Percentiles rank a stretch among this genome's conserved stretches.
These are phyloP conservation scores for Tritrichomonas musculus DNA, from an alignment of 208 protist species.

Conservation along the genomic window DNA sequence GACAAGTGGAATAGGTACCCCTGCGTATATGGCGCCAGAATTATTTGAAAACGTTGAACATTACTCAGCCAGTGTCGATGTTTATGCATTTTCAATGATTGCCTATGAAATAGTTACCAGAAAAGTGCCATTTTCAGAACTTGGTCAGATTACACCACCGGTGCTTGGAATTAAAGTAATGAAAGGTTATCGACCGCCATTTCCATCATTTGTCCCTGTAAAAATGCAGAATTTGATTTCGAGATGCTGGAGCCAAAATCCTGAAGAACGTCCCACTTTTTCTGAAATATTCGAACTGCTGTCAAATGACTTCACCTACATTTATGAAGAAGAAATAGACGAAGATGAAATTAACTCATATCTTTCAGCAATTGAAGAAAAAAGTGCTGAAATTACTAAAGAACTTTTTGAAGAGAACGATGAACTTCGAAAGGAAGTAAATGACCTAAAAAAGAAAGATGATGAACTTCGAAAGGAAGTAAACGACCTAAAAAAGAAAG, in stretches of 20 bases:
- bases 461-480: no score
- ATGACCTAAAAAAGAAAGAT: no score
- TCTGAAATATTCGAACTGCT: not conserved
- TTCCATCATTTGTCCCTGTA: not conserved
- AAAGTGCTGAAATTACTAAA: no score
- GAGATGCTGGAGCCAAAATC: not conserved
- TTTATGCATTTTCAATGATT: not conserved
- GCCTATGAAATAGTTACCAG: not conserved
- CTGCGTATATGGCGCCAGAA: not conserved
- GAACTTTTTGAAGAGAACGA: no score
- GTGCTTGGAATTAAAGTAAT: not conserved
- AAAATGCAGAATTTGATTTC: not conserved
- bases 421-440: no score
- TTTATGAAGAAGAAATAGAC: no score
- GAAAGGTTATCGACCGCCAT: not conserved
- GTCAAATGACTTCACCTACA: no score
- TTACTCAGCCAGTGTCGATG: not conserved
- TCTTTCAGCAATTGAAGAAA: no score
- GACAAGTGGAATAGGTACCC: not conserved
- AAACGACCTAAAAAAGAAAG: no score
- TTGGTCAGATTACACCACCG: not conserved
- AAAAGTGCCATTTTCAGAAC: not conserved
- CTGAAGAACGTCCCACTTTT: not conserved
- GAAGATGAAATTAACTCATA: no score
- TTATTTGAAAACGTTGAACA: not conserved